Conservation (phyloP, 257 asterid genomes). For the Solanum pimpinellifolium region DNA sequence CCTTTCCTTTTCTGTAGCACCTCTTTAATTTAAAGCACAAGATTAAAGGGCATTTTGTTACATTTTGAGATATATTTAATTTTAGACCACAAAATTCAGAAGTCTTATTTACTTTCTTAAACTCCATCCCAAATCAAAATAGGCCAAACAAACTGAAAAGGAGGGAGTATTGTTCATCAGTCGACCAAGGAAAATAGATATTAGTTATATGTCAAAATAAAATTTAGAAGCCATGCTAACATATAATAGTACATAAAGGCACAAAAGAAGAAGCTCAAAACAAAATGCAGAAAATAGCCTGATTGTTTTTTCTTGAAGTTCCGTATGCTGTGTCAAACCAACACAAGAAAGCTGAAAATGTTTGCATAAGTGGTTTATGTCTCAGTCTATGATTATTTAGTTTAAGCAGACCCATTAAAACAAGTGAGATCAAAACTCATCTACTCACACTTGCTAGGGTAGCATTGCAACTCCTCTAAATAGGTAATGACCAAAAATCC, state of each 20-base stretch:
- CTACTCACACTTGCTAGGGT: background rate
- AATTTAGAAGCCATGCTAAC: background rate
- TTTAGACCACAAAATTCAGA: background rate
- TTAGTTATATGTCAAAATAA: background rate
- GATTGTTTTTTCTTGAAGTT: background rate
- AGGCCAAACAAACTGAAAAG: background rate
- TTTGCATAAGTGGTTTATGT: background rate
- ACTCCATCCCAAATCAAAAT: background rate
- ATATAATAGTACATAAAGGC: background rate
- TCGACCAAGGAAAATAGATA: background rate
- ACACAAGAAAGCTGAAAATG: background rate
- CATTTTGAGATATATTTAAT: background rate
- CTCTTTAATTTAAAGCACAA: background rate
- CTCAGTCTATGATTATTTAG: background rate
- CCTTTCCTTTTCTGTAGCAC: background rate
- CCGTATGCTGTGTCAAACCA: background rate
- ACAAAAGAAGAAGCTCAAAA: background rate
- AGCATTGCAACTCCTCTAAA: background rate
- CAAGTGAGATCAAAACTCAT: background rate
- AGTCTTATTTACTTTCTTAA: background rate
- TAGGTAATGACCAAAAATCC: background rate
- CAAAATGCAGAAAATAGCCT: background rate
- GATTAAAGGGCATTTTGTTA: background rate
- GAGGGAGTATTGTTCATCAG: background rate
- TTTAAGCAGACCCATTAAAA: background rate